These are phyloP conservation scores for Xylaria sp. DNA, from an alignment of 2,329 filamentous ascomycete genomes.

Conservation along the genomic window DNA sequence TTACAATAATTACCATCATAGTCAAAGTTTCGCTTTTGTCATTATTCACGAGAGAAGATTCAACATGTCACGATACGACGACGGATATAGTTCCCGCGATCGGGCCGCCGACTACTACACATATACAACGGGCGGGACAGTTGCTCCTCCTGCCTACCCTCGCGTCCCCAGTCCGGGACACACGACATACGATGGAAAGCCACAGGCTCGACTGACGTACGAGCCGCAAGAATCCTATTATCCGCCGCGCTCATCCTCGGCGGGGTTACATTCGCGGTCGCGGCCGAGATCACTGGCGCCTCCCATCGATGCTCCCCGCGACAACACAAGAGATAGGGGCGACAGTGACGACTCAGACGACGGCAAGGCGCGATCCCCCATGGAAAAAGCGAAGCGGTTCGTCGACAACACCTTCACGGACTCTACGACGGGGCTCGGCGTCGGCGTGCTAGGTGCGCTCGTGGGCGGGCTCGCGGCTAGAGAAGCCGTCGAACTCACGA, in stretches of 20 bases:
- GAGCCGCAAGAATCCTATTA: slow-evolving; percentile 57
- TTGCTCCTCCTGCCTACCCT: slow-evolving; percentile 15
- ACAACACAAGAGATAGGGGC: slow-evolving; percentile 31
- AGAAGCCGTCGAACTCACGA: slow-evolving; percentile 59
- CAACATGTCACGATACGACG: slow-evolving; percentile 47
- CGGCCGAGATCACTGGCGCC: slow-evolving; percentile 48
- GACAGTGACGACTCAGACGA: slow-evolving; percentile 46
- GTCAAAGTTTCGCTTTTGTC: not conserved
- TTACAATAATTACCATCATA: not conserved
- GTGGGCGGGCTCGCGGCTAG: slow-evolving; percentile 65
- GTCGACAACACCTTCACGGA: slow-evolving; percentile 61
- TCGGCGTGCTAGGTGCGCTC: slow-evolving; percentile 64
- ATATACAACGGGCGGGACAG: slow-evolving; percentile 32
- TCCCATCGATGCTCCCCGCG: slow-evolving; percentile 35
- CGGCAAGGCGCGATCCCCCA: slow-evolving; percentile 49
- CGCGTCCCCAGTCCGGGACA: slow-evolving; percentile 38
- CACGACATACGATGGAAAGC: slow-evolving; percentile 38
- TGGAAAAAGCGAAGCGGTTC: slow-evolving; percentile 55
- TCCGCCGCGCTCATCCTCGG: slow-evolving; percentile 38
- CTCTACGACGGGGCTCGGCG: slow-evolving; percentile 61
- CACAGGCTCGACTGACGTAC: slow-evolving; percentile 48
- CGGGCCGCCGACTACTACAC: slow-evolving; percentile 40
- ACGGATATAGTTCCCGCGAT: slow-evolving; percentile 39
- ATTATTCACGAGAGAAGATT: slow-evolving; percentile 7
- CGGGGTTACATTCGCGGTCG: slow-evolving; percentile 42